Evolutionary conservation across 2,329 filamentous ascomycete species (phyloP), one percentile per base, ranked within the genome.

Genomic region (Venturia aucupariae): DNA sequence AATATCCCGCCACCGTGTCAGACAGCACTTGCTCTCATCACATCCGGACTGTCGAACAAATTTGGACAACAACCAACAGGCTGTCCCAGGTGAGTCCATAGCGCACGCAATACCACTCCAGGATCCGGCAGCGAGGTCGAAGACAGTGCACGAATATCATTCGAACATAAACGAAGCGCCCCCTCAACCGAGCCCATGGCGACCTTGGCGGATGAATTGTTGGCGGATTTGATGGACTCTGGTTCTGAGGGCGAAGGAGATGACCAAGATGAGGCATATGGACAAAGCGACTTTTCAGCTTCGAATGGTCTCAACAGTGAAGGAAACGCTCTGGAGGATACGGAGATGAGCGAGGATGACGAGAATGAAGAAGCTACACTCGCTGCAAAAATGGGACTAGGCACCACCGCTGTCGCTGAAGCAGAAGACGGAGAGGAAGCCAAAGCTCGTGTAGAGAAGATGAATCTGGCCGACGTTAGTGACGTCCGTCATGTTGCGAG

Each of bases 151-250:
- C 59, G 11, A 27, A 27, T 15, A 46, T 22, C 46, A 19, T n/a
- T 35, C 17, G 5, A 57, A 3, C 7, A n/a, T 19, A 35, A 27
- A 3, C 27, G 5, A 57, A 19, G 7, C 11, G 27, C 30, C 41
- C 41, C 5, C 13, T 7, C 30, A 22, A 24, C 7, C 54, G 41
- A 69, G 62, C 35, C 30, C 19, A 95, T 97, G 92, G 91, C 93
- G 74, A 95, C 91, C 55, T 83, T 95, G 68, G 93, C 90, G 67
- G 92, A 97, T 72, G 93, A 97, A 75, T 84, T 99, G 13, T 82
- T 97, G 70, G 90, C 94, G 72, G 91, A 96, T 74, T 94, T 96
- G 68, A 91, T 92, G 71, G 90, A 95, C 72, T 90, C 87, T 6
- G 91, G 87, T 62, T 90, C 90, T 62, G 90, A 94, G 70, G 85